These are phyloP conservation scores for Yamadazyma aaseri DNA, from an alignment of 1,139 yeast genomes.

Conservation along the genomic window DNA sequence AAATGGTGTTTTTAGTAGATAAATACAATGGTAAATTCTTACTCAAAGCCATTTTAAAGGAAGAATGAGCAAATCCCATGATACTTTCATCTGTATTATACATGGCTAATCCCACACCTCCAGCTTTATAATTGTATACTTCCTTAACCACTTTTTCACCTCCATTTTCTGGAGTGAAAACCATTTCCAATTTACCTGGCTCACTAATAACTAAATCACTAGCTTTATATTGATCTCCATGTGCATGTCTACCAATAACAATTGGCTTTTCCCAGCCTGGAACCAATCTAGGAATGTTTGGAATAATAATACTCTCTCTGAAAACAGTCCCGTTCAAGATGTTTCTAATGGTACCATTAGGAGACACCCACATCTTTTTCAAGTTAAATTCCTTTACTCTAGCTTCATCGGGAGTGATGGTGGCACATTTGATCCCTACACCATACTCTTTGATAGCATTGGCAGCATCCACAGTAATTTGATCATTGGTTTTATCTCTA, in stretches of 20 bases:
- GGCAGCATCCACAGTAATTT: slow-evolving; percentile 88
- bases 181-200: slow-evolving; percentile 77
- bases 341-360: slow-evolving; percentile 95
- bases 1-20: slow-evolving; percentile 91
- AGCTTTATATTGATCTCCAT: slow-evolving; percentile 95
- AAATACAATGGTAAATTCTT: slow-evolving; percentile 77
- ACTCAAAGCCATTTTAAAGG: slow-evolving; percentile 82
- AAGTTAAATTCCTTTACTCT: slow-evolving; percentile 86
- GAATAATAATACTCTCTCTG: slow-evolving; percentile 94
- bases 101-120: slow-evolving; percentile 92
- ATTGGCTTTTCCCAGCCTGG: slow-evolving; percentile 96
- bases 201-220: slow-evolving; percentile 77
- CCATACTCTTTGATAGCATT: slow-evolving; percentile 84
- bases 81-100: slow-evolving; percentile 93
- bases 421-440: slow-evolving; percentile 95
- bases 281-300: slow-evolving; percentile 81
- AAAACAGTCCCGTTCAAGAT: slow-evolving; percentile 94
- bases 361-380: slow-evolving; percentile 96
- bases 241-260: slow-evolving; percentile 95
- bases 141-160: slow-evolving; percentile 51
- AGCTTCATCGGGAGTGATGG: slow-evolving; percentile 97
- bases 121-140: slow-evolving; percentile 69
- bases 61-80: slow-evolving; percentile 85
- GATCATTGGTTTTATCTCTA: slow-evolving; percentile 84
- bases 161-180: slow-evolving; percentile 76